Base-by-base conservation (phyloP, 345 rosid genomes). In the Brassica napus region DNA sequence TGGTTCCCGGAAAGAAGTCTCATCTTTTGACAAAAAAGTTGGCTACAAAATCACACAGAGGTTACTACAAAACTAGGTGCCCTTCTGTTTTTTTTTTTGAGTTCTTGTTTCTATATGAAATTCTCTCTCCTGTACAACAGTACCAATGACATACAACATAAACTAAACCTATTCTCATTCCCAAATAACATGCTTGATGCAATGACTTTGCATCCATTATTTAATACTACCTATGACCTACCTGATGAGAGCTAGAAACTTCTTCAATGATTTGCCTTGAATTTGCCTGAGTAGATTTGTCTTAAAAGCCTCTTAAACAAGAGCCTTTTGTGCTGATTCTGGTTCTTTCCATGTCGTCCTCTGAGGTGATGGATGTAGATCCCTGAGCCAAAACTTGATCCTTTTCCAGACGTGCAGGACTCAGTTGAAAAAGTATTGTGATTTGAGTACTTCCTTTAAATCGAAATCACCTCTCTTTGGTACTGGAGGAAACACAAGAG, bases 371-470 rank as follows among this genome's bases (percentile, higher is more conserved):
- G 73, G 73, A 71, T 64, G 67, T 8, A 74, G 30, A 26, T 26
- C 30, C 30, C 30, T 26, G 30, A 15, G 75, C 52, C 65, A 68
- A 68, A 52, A 16, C 31, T 70, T 75, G 64, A 63, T 57, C 55
- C 62, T 59, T 32, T 24, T 44, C 68, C 34, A 54, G n/a, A 57
- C 21, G 15, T 3, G 37, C 60, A 70, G 16, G 82, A 71, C 78
- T 91, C 87, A 95, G 87, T 95, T 93, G 86, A 95, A 95, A 69
- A 95, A 95, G 82, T 95, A 95, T 1, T 88, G 93, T 70, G 98
- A 95, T 62, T 83, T 71, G 34, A 93, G 87, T 67, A 95, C 97
- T 79, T 91, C 89, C 55, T 67, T 82, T 79, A 95, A 82, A 84
- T 93, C 94, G 52, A 95, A 93, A 81, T 86, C 63, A 73, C 97